A percentile compares a stretch with the other conserved stretches of the same genome.
Conservation (phyloP, 1,139 yeast species). For the Geotrichum europaeum region DNA sequence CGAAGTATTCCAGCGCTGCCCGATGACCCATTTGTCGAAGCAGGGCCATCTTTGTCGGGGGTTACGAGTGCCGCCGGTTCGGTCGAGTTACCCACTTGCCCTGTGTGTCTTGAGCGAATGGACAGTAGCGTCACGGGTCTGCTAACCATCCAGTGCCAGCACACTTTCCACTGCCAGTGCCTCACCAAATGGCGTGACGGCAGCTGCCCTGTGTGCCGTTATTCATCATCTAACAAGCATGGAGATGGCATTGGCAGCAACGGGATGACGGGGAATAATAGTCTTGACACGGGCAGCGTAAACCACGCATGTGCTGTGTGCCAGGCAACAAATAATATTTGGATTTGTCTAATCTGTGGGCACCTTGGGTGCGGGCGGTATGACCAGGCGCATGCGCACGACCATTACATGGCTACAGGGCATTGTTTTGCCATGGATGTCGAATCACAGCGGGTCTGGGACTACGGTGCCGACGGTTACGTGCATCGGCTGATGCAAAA, state of each 20-base stretch:
- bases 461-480: conserved; percentile 85
- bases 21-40: conserved; percentile 56
- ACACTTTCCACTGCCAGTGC: conserved; percentile 88
- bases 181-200: conserved; percentile 86
- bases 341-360: conserved; percentile 92
- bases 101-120: conserved; percentile 88
- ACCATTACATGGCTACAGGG: conserved; percentile 69
- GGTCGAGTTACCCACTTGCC: conserved; percentile 80
- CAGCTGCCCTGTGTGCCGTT: conserved; percentile 87
- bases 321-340: conserved; percentile 59
- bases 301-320: conserved; percentile 44
- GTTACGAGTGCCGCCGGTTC: conserved; percentile 25
- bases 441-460: conserved; percentile 86
- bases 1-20: conserved; percentile 54
- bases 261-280: conserved; percentile 10
- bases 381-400: conserved; percentile 78
- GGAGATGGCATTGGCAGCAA: conserved; percentile 5
- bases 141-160: conserved; percentile 85
- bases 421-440: conserved; percentile 94
- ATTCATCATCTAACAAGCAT: conserved; percentile 42
- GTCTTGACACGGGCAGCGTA: conserved; percentile 19
- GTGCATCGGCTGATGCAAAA: conserved; percentile 83
- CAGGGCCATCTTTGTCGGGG: conserved; percentile 1
- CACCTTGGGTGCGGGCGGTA: conserved; percentile 87
- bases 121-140: conserved; percentile 78